Evolutionary conservation across 1,284 basidiomycete species (phyloP), one percentile per base, ranked within the genome.

Genomic region (Trichosporon sp.): DNA sequence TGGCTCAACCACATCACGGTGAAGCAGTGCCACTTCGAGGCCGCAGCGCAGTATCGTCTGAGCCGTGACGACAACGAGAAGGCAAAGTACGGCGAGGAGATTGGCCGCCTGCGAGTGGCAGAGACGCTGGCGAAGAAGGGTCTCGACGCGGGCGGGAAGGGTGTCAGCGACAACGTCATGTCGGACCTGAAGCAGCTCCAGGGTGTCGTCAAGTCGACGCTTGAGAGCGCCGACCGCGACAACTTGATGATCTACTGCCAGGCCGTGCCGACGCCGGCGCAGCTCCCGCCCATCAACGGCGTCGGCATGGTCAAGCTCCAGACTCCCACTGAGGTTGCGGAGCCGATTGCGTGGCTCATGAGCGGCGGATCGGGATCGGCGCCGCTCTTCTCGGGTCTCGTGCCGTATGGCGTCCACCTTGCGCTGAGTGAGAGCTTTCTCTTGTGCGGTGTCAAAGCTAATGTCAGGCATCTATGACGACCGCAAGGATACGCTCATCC

Each of bases 241-340:
- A 99, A 99, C 79, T 93, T 98, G 81, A 86, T 98, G 4, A 97
- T 99, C 67, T 99, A 99, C 84, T 92, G 98, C 76, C 88, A 94
- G 70, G 90, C 93, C 63, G 88, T 97, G 0, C 95, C 94, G 0
- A 85, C 93, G 0, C 79, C 88, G 1, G 89, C 91, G 1, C 87
- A 90, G 35, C 87, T 98, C 3, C 84, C 91, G 0, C 81, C 87
- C 0, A 90, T 98, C 64, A 84, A 86, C 51, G 89, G 90, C 26
- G 89, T 90, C 1, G 84, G 88, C 3, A 89, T 98, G 84, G 93
- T 91, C 38, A 88, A 91, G 74, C 82, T 90, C 1, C 87, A 85
- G 11, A 79, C 90, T 1, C 90, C 91, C 0, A 80, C 86, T 0
- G 90, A 89, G 14, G 83, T 98, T 19, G 82, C 84, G 8, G 89